Percentiles rank a stretch among this genome's conserved stretches.
Conservation (phyloP, 345 rosid genomes). For the Eucalyptus cloeziana region DNA sequence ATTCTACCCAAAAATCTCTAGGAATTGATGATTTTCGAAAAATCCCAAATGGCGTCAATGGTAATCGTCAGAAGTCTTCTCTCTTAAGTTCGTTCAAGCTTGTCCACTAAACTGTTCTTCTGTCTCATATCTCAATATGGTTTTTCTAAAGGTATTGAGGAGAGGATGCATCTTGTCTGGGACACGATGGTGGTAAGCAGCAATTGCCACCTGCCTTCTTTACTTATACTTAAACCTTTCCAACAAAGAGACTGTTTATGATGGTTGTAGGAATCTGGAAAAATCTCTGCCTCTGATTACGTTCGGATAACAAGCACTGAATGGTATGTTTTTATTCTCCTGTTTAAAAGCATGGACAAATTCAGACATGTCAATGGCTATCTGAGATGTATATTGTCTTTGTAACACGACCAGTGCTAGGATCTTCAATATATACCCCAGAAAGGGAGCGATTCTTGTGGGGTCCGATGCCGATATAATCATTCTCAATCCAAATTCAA, state of each 20-base stretch:
- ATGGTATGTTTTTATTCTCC: conserved; percentile 14
- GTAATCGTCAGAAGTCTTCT: conserved; percentile 20
- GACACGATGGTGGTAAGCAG: conserved; percentile 90
- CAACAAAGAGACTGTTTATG: neutral
- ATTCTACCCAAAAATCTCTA: conserved; percentile 73
- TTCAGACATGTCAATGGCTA: neutral
- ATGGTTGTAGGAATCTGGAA: conserved; percentile 32
- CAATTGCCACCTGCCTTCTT: neutral
- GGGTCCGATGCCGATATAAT: conserved; percentile 99
- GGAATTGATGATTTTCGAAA: conserved; percentile 89
- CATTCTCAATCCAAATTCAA: conserved; percentile 78
- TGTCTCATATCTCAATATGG: neutral
- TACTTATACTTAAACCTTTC: neutral
- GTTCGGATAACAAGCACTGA: conserved; percentile 40
- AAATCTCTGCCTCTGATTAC: conserved; percentile 30
- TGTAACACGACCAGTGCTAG: conserved; percentile 48
- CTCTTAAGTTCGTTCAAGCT: neutral
- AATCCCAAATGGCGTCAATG: conserved; percentile 94
- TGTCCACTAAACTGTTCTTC: neutral
- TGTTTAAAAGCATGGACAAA: neutral
- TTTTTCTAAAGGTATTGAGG: conserved; percentile 61
- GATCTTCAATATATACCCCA: conserved; percentile 86
- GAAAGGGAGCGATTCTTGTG: conserved; percentile 84
- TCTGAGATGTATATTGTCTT: neutral
- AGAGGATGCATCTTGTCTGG: conserved; percentile 98